These are phyloP conservation scores for Diaporthe capsici DNA, from an alignment of 2,329 filamentous ascomycete genomes.

Conservation along the genomic window DNA sequence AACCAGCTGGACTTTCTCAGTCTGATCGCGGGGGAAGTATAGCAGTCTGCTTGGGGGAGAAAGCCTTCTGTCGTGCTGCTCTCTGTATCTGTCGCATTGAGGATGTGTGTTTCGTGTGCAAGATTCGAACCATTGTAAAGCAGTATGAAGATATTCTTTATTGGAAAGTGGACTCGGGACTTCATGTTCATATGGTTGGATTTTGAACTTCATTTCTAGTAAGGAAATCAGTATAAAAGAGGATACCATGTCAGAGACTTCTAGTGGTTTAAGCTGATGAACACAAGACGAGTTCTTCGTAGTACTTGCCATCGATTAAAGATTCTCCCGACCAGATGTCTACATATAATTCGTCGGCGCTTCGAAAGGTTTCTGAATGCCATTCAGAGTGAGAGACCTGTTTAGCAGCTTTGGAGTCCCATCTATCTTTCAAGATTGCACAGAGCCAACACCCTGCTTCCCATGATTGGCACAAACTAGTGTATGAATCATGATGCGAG, in stretches of 20 bases:
- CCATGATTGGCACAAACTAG: background rate
- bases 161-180: background rate
- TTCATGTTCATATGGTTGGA: background rate
- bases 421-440: background rate
- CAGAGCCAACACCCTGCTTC: background rate
- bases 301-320: background rate
- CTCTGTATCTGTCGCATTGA: background rate
- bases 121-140: background rate
- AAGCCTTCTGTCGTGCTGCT: background rate
- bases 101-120: background rate
- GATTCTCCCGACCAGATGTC: no score
- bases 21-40: background rate
- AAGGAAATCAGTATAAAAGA: background rate
- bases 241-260: no score
- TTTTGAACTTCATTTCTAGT: background rate
- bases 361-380: no score
- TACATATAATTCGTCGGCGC: no score
- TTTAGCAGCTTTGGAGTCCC: background rate
- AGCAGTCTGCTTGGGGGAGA: background rate
- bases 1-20: background rate
- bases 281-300: background rate
- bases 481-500: background rate
- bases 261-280: no score
- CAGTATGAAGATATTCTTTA: background rate
- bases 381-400: background rate